Conservation (phyloP, 345 rosid genomes). For the sweet orange (Citrus sinensis) region DVS_A1.0 CM039162.1:24162001-24162500, state of each 20-base stretch:
- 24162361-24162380: not conserved
- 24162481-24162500: not conserved
- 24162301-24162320: not conserved
- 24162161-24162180: slow-evolving; percentile 88
- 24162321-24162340: not conserved
- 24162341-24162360: not conserved
- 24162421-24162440: not conserved
- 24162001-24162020: not conserved
- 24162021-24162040: slow-evolving; percentile 8
- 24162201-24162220: slow-evolving; percentile 97
- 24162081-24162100: slow-evolving; percentile 17
- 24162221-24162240: slow-evolving; percentile 96
- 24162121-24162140: slow-evolving; percentile 91
- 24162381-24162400: not conserved
- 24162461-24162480: not conserved
- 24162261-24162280: slow-evolving; percentile 1
- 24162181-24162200: slow-evolving; percentile 93
- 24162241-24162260: slow-evolving; percentile 77
- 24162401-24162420: not conserved
- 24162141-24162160: slow-evolving; percentile 88
- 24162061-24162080: not conserved
- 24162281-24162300: not conserved
- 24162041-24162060: slow-evolving; percentile 20
- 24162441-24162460: not conserved
- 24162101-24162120: slow-evolving; percentile 81